A percentile compares a stretch with the other conserved stretches of the same genome.
These are phyloP conservation scores for Chenopodium suecicum DNA, from an alignment of 148 eudicot genomes.

Conservation along the genomic window DNA sequence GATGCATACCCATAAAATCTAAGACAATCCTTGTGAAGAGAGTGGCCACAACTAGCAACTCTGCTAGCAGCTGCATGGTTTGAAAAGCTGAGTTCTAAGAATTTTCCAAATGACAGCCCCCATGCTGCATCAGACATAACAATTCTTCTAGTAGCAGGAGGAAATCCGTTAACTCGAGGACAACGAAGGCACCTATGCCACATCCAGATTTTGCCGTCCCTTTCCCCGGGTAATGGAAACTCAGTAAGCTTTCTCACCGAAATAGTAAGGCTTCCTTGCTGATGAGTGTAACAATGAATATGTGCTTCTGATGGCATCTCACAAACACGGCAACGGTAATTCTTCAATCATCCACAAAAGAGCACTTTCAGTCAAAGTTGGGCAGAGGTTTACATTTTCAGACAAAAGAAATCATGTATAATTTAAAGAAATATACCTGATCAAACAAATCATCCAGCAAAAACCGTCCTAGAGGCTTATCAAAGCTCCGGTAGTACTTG, in stretches of 20 bases:
- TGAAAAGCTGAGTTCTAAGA: slow-evolving; percentile 96
- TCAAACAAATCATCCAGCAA: slow-evolving; percentile 83
- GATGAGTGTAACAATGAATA: slow-evolving; percentile 89
- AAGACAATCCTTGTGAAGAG: slow-evolving; percentile 91
- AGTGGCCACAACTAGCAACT: slow-evolving; percentile 98
- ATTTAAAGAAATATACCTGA: slow-evolving; percentile 44
- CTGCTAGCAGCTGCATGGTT: slow-evolving; percentile 94
- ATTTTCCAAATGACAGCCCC: slow-evolving; percentile 99
- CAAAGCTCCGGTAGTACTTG: slow-evolving; percentile 87
- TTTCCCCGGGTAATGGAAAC: slow-evolving; percentile 67
- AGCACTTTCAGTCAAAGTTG: slow-evolving; percentile 4
- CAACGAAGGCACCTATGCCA: slow-evolving; percentile 97
- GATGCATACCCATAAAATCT: slow-evolving; percentile 88
- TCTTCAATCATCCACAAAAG: slow-evolving; percentile 40
- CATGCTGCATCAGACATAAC: slow-evolving; percentile 99
- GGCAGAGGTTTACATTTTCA: slow-evolving; percentile 1
- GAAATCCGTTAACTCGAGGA: slow-evolving; percentile 74
- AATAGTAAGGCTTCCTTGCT: slow-evolving; percentile 91
- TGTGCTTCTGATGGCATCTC: slow-evolving; percentile 95
- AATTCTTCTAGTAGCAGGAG: slow-evolving; percentile 90
- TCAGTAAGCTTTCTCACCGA: slow-evolving; percentile 94
- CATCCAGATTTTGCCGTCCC: slow-evolving; percentile 96
- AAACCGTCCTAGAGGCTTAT: slow-evolving; percentile 95
- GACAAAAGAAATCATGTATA: not conserved
- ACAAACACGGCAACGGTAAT: slow-evolving; percentile 71